Conservation (phyloP, 768 basidiomycete species). For the Infundibulicybe gibba region DNA sequence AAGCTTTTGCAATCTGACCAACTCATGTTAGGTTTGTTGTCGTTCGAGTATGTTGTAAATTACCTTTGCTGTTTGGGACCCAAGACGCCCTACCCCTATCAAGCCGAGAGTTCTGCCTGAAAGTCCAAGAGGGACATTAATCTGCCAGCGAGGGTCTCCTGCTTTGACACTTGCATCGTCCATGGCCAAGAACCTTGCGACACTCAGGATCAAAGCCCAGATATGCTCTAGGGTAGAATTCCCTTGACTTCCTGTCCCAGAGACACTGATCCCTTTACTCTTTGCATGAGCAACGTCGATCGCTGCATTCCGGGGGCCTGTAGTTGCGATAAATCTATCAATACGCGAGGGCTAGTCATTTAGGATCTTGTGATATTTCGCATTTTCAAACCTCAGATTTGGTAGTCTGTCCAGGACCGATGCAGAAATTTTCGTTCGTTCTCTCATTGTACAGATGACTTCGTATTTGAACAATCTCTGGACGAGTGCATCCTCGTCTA, state of each 20-base stretch:
- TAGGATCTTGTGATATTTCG: no score
- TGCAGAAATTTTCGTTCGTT: conserved; percentile 54
- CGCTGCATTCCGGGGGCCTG: conserved; percentile 43
- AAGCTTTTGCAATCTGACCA: conserved; percentile 51
- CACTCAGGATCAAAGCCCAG: conserved; percentile 57
- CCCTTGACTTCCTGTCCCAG: conserved; percentile 40
- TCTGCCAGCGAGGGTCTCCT: conserved; percentile 52
- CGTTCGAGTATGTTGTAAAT: conserved; percentile 4
- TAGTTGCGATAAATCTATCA: conserved; percentile 51
- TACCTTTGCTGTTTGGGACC: conserved; percentile 47
- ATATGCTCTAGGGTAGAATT: conserved; percentile 60
- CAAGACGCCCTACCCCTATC: conserved; percentile 59
- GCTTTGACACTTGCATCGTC: conserved; percentile 48
- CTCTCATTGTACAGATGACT: conserved; percentile 65
- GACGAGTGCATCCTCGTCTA: conserved; percentile 47
- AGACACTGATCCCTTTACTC: conserved; percentile 45
- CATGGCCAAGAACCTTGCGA: conserved; percentile 40
- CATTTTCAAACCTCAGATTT: conserved; percentile 39
- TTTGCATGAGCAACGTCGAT: conserved; percentile 48
- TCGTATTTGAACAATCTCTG: conserved; percentile 46
- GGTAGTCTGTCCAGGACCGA: conserved; percentile 52
- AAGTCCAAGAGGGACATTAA: conserved; percentile 44
- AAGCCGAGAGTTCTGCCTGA: conserved; percentile 55
- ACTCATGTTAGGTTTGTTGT: background rate
- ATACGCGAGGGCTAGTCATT: background rate